These are phyloP conservation scores for Fragaria ananassa DNA, from an alignment of 306 rosid species.

Conservation along the genomic window DNA sequence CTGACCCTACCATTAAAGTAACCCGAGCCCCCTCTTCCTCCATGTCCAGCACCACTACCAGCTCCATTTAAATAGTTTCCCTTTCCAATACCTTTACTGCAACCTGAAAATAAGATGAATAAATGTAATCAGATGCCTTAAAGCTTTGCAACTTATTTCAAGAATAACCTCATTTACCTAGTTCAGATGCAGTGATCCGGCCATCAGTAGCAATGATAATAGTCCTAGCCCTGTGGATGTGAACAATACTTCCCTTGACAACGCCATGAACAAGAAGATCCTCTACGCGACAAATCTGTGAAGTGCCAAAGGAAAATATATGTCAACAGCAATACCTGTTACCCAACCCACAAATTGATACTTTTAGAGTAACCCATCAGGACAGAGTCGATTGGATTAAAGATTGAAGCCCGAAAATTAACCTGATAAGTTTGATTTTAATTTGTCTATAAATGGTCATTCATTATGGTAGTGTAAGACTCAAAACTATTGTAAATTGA, in stretches of 20 bases:
- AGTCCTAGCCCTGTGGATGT: constrained; percentile 96
- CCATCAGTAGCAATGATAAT: constrained; percentile 69
- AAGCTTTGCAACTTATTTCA: background rate
- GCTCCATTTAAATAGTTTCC: constrained; percentile 96
- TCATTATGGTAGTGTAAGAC: background rate
- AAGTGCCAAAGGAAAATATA: constrained; percentile 29
- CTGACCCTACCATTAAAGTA: constrained; percentile 73
- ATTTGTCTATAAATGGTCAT: background rate
- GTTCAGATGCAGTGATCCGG: constrained; percentile 67
- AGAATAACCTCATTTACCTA: constrained; percentile 46
- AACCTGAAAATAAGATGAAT: constrained; percentile 59
- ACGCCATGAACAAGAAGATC: constrained; percentile 87
- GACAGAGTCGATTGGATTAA: background rate
- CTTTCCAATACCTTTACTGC: constrained; percentile 88
- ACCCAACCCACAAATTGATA: background rate
- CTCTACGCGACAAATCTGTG: constrained; percentile 95
- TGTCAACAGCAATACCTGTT: background rate
- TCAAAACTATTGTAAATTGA: background rate
- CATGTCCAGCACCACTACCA: constrained; percentile 99
- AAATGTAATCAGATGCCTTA: constrained; percentile 35
- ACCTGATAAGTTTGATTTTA: background rate
- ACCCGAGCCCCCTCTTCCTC: constrained; percentile 98
- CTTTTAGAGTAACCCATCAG: constrained; percentile 3
- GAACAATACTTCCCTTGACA: constrained; percentile 88
- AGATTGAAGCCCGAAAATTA: background rate